A percentile compares a stretch with the other conserved stretches of the same genome.
phyloP scores from a whole-genome alignment of 139 green algal species.

The Picochlorum sp. region DNA sequence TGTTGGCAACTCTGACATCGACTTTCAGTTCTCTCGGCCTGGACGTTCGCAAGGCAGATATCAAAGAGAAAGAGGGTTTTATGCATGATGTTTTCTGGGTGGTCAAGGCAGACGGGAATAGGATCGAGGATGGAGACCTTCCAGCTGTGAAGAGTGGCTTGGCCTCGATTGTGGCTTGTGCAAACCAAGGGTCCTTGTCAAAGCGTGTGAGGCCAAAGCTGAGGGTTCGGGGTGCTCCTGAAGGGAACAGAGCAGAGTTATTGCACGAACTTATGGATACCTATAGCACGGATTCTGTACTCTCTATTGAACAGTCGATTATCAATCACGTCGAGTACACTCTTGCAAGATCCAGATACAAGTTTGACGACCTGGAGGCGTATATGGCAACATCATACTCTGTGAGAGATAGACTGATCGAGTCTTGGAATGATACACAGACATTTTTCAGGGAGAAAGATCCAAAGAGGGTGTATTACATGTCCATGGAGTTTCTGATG shows the following conservation, averaged over 20 bases:
- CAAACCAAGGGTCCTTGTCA: not conserved
- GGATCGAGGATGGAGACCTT: conserved; percentile 12
- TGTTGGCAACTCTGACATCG: conserved; percentile 59
- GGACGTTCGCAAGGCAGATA: conserved; percentile 55
- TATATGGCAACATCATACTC: conserved; percentile 86
- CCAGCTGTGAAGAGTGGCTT: conserved; percentile 11
- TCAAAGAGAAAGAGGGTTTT: conserved; percentile 34
- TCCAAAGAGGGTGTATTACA: conserved; percentile 91
- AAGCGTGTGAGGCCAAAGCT: conserved; percentile 20
- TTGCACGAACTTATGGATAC: conserved; percentile 56
- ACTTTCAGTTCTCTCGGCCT: conserved; percentile 73
- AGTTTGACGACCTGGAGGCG: conserved; percentile 90
- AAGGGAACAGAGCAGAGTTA: conserved; percentile 21
- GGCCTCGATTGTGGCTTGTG: conserved; percentile 11
- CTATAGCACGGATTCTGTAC: conserved; percentile 92
- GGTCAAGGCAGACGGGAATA: conserved; percentile 25
- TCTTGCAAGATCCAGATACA: conserved; percentile 82
- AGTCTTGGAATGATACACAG: conserved; percentile 98
- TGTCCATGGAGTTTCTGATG: conserved; percentile 95
- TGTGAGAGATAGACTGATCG: conserved; percentile 91
- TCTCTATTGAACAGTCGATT: conserved; percentile 92
- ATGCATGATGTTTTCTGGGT: conserved; percentile 82
- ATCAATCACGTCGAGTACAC: conserved; percentile 99
- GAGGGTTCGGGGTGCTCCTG: conserved; percentile 9
- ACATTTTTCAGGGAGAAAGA: conserved; percentile 76